Evolutionary conservation across 2,329 filamentous ascomycete species (phyloP), one percentile per base, ranked within the genome.

Genomic region (Alternaria sp.): DNA sequence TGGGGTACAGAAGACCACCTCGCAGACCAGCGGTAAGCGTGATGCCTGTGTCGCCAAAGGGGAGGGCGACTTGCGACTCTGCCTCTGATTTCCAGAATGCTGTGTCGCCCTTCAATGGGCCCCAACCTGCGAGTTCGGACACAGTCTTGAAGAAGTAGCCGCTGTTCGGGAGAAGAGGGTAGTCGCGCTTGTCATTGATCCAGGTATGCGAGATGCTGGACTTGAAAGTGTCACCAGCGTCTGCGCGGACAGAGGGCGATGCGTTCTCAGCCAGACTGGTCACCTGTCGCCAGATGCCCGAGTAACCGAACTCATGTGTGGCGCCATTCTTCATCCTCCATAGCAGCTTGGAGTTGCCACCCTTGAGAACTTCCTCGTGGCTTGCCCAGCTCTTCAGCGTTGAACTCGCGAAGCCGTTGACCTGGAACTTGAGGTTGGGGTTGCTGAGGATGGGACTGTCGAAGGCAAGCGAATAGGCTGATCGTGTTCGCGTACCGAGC

Each of bases 81-180:
- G 94, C 72, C 78, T 98, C 94, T n/a, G 89, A 89, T 81, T 97
- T 99, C 78, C 89, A 92, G 79, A 97, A 98, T n/a, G 91, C 90
- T 1, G 97, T 93, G 71, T 98, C 95, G 40, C 95, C 95, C 64
- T 87, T 87, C 18, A 99, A 82, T 0, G 91, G 89, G 0, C 94
- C 93, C 79, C 91, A 89, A 11, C 95, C 94, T 3, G 95, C 94
- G n/a, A 98, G 78, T 74, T 98, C 94, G 28, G 91, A 87, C 25
- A 89, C 83, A 0, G 91, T 88, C 76, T 93, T 93, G 28, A 94
- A 72, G 68, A 96, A 86, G 78, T 94, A 95, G 30, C 95, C 95
- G 58, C 85, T 85, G 59, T 90, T 90, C 0, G 95, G 94, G 8
- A 99, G 85, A 75, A 97, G 89, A 1, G 93, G 89, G 75, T 93